These are phyloP conservation scores for Penicillium occitanis DNA, from an alignment of 2,329 filamentous ascomycete species.

Conservation along the genomic window DNA sequence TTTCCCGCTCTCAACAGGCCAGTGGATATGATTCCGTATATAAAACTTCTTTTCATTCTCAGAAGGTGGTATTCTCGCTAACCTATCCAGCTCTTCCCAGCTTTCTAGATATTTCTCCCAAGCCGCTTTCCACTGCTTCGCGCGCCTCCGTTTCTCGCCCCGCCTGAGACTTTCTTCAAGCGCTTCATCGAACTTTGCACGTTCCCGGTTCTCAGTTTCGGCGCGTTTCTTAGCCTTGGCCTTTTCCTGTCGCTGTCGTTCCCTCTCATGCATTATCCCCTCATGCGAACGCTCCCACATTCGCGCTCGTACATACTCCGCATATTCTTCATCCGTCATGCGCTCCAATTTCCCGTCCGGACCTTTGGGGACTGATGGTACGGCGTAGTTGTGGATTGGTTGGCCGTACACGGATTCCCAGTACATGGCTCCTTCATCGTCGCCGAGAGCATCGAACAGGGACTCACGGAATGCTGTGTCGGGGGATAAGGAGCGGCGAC, in stretches of 20 bases:
- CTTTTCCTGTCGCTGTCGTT: constrained; percentile 57
- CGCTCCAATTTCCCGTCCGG: constrained; percentile 63
- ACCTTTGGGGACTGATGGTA: constrained; percentile 50
- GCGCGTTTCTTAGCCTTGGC: constrained; percentile 46
- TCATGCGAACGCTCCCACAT: constrained; percentile 98
- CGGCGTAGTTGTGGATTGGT: constrained; percentile 78
- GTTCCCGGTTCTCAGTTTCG: constrained; percentile 34
- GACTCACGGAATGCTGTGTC: constrained; percentile 85
- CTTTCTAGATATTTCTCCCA: constrained; percentile 65
- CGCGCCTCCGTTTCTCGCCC: constrained; percentile 60
- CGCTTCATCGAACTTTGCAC: constrained; percentile 55
- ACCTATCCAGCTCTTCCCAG: constrained; percentile 58
- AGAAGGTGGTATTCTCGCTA: constrained; percentile 22
- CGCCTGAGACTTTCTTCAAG: constrained; percentile 69
- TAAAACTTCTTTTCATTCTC: constrained; percentile 27
- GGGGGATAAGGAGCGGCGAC: constrained; percentile 54
- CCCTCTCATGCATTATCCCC: constrained; percentile 74
- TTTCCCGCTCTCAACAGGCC: constrained; percentile 69
- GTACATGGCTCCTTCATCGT: constrained; percentile 92
- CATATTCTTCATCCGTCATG: constrained; percentile 94
- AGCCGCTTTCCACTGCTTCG: constrained; percentile 50
- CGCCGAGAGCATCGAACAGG: constrained; percentile 92
- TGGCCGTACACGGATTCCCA: constrained; percentile 98
- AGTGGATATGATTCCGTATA: constrained; percentile 56
- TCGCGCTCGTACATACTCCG: constrained; percentile 73